phyloP scores from a whole-genome alignment of 352 stramenopile genomes.

The Phytophthora nicotianae region DNA sequence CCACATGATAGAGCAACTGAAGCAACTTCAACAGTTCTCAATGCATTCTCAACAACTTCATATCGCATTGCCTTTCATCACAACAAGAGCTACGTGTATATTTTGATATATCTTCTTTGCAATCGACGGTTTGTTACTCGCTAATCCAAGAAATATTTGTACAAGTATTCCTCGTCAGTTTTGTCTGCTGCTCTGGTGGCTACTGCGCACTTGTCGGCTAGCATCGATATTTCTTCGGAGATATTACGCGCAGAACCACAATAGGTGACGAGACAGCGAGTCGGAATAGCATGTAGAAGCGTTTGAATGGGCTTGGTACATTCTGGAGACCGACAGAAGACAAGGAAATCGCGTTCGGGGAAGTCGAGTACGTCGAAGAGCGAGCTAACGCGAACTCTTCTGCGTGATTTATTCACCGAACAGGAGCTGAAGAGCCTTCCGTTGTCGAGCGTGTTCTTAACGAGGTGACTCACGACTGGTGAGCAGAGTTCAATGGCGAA shows the following conservation, averaged over 20 bases:
- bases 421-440: constrained; percentile 6
- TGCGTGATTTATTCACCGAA: not conserved
- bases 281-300: constrained; percentile 20
- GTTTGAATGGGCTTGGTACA: constrained; percentile 22
- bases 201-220: constrained; percentile 16
- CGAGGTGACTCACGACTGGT: constrained; percentile 6
- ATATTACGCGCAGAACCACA: constrained; percentile 22
- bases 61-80: too few relatives aligned
- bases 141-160: constrained; percentile 23
- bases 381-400: constrained; percentile 4
- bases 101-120: too few relatives aligned
- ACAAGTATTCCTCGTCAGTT: constrained; percentile 20
- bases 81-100: too few relatives aligned
- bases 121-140: not conserved
- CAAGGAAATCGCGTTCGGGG: constrained; percentile 26
- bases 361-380: constrained; percentile 30
- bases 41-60: too few relatives aligned
- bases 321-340: constrained; percentile 20
- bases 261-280: constrained; percentile 24
- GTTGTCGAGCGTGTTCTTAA: constrained; percentile 21
- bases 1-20: too few relatives aligned
- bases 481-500: not conserved
- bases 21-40: too few relatives aligned
- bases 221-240: constrained; percentile 12
- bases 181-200: constrained; percentile 3